phyloP scores from a whole-genome alignment of 257 asterid species.

The Penstemon eatonii region DNA sequence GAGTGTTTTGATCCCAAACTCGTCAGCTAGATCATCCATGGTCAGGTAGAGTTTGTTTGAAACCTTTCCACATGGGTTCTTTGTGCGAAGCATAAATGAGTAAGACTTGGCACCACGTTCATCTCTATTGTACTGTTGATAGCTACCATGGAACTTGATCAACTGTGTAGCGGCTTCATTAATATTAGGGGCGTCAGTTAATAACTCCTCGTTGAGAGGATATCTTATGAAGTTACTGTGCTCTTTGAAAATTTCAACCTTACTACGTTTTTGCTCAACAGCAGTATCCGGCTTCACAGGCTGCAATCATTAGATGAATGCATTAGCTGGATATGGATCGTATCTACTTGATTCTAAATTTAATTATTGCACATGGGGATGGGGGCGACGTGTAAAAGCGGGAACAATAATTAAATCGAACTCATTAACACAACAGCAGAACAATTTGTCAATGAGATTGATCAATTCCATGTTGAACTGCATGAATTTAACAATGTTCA shows the following conservation, averaged over 20 bases:
- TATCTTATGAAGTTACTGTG: slow-evolving; percentile 87
- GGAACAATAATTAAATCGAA: too few relatives aligned
- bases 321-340: not conserved
- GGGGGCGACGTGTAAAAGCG: too few relatives aligned
- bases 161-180: slow-evolving; percentile 87
- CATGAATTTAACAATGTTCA: too few relatives aligned
- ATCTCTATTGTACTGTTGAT: slow-evolving; percentile 89
- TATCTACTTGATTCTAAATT: too few relatives aligned
- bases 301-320: slow-evolving; percentile 42
- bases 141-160: slow-evolving; percentile 99
- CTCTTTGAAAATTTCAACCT: slow-evolving; percentile 92
- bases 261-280: slow-evolving; percentile 76
- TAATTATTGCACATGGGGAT: too few relatives aligned
- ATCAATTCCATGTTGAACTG: too few relatives aligned
- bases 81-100: slow-evolving; percentile 94
- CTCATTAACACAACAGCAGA: too few relatives aligned
- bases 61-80: slow-evolving; percentile 96
- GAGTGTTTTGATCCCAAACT: slow-evolving; percentile 89
- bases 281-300: slow-evolving; percentile 70
- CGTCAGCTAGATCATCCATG: slow-evolving; percentile 96
- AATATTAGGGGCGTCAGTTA: slow-evolving; percentile 72
- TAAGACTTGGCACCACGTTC: slow-evolving; percentile 83
- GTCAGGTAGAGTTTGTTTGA: slow-evolving; percentile 77
- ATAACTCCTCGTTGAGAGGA: slow-evolving; percentile 92
- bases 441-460: too few relatives aligned